These are phyloP conservation scores for Fragaria nilgerrensis DNA, from an alignment of 306 rosid genomes.

Conservation along the genomic window DNA sequence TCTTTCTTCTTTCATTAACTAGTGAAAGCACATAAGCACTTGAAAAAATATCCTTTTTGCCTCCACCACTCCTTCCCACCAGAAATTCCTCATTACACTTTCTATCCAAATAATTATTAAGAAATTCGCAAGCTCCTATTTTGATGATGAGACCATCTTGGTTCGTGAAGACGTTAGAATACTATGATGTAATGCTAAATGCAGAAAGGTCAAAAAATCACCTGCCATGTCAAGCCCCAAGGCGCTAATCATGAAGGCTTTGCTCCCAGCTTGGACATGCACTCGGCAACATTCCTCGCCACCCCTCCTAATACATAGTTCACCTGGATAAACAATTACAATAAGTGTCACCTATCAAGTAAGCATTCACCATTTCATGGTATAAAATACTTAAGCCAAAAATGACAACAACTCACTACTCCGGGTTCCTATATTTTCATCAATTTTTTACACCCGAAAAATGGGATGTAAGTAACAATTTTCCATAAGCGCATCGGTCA, in stretches of 20 bases:
- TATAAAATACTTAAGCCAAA: neutral
- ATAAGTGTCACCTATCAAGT: neutral
- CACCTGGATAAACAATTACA: conserved; percentile 47
- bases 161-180: conserved; percentile 6
- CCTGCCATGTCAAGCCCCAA: conserved; percentile 86
- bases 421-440: neutral
- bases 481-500: neutral
- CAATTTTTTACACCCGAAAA: neutral
- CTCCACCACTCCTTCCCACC: neutral
- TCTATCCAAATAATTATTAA: neutral
- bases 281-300: conserved; percentile 90
- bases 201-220: conserved; percentile 24
- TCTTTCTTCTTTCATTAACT: neutral
- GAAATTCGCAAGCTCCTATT: neutral
- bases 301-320: conserved; percentile 78
- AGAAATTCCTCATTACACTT: neutral
- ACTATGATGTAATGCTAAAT: neutral
- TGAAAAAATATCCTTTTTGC: neutral
- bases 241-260: conserved; percentile 84
- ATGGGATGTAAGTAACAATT: neutral
- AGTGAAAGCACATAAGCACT: neutral
- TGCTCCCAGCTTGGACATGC: conserved; percentile 83
- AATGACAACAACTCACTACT: neutral
- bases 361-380: neutral
- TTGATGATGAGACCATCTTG: neutral